Evolutionary conservation across 2,329 filamentous ascomycete genomes (phyloP).

Genomic region (Gyromitra esculenta): DNA sequence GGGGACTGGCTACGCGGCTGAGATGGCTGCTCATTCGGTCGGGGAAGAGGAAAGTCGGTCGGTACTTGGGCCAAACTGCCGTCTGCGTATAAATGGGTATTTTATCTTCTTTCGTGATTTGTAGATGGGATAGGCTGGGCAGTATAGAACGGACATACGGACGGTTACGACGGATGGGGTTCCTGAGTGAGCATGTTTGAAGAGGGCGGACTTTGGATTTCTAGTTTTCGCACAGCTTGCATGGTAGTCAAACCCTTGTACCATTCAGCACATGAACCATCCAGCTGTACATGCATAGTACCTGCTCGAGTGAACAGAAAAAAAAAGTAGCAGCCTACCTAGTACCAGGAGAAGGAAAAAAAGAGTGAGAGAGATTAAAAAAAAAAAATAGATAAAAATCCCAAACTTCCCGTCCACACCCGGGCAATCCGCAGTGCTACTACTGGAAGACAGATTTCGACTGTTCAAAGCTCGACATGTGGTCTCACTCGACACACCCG

Average conservation of each 20-base stretch:
- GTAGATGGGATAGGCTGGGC: too few species aligned
- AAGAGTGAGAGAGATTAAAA: neutral
- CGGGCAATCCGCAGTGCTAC: neutral
- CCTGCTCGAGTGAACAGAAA: neutral
- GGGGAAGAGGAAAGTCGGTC: neutral
- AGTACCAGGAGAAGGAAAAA: neutral
- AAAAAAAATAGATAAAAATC: slow-evolving; percentile 1
- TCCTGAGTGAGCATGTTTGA: neutral
- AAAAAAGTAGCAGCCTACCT: neutral
- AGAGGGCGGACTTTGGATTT: neutral
- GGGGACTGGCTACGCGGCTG: slow-evolving; percentile 19
- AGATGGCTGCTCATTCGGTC: neutral
- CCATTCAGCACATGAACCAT: slow-evolving; percentile 14
- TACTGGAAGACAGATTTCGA: neutral
- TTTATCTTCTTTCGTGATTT: slow-evolving; percentile 19
- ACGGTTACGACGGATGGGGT: neutral
- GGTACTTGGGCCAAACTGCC: slow-evolving; percentile 34
- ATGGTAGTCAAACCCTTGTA: slow-evolving; percentile 26
- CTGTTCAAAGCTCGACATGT: slow-evolving; percentile 44
- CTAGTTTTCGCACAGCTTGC: slow-evolving; percentile 5
- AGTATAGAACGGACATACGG: too few species aligned
- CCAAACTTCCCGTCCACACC: neutral
- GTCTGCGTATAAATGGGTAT: neutral
- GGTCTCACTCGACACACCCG: slow-evolving; percentile 40
- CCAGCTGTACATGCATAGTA: slow-evolving; percentile 3